Conservation (phyloP, 305 asterid species). For the Fraxinus angustifolia region DNA sequence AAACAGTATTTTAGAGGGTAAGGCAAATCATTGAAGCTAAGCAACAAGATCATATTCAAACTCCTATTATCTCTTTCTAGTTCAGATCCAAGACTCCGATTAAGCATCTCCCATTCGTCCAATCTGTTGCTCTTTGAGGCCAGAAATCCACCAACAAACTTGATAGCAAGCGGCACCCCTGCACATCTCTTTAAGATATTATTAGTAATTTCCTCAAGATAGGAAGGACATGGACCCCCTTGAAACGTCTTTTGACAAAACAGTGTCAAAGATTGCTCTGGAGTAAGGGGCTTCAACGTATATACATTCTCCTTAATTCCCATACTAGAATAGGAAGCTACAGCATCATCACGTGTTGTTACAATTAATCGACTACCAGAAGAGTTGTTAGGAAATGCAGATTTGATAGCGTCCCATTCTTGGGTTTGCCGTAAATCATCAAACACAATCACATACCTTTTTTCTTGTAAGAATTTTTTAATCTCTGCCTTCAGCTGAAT, state of each 20-base stretch:
- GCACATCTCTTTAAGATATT: conserved; percentile 27
- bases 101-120: conserved; percentile 25
- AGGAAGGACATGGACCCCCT: conserved; percentile 20
- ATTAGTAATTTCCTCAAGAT: conserved; percentile 14
- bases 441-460: conserved; percentile 23
- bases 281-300: neutral
- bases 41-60: conserved; percentile 10
- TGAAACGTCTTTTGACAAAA: conserved; percentile 28
- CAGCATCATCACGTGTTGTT: conserved; percentile 24
- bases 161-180: conserved; percentile 35
- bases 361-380: conserved; percentile 25
- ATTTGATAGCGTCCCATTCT: conserved; percentile 19
- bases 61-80: conserved; percentile 2
- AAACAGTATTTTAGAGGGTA: conserved; percentile 28
- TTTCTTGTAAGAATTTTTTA: neutral
- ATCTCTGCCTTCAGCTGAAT: conserved; percentile 8
- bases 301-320: neutral
- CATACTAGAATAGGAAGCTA: neutral
- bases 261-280: conserved; percentile 11
- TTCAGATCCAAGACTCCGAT: conserved; percentile 18
- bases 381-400: conserved; percentile 21
- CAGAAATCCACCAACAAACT: conserved; percentile 28
- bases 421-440: conserved; percentile 25
- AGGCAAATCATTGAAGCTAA: conserved; percentile 32
- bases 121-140: conserved; percentile 24